Base-by-base conservation (phyloP, 2,329 filamentous ascomycete genomes). In the Cladosporium sp. region DNA sequence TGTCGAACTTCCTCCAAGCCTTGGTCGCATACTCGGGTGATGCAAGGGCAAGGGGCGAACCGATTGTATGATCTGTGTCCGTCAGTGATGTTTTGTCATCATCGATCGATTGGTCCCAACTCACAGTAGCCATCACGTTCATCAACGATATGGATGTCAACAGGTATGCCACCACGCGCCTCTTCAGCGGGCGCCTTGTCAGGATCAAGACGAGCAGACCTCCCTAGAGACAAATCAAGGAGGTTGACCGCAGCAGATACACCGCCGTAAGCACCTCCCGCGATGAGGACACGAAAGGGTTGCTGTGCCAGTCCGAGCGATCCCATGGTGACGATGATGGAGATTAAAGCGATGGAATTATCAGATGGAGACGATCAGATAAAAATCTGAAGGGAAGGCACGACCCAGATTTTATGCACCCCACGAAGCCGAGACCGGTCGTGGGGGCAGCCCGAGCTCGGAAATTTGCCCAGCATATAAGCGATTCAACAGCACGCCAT, bases 121-220 rank as follows among this genome's bases (percentile, higher is more conserved):
- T 54, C 73, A 90, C 86, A 90, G 66, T 83, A 90, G n/a, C 88
- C 88, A 72, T 91, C 87, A n/a, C 85, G 75, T 67, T 90, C 85
- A 60, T 91, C 86, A 19, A 88, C 82, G 18, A 91, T 77, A 18
- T 85, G 89, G 44, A 91, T 83, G 32, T 89, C 78, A 12, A 88
- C 68, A 62, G 77, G 69, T 60, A 64, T 42, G 19, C 45, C 37
- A 3, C 27, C 7, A 24, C 45, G 37, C 7, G 64, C 64, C 63
- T 69, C 53, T 56, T 40, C 57, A 54, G 6, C 60, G 43, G 53
- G 61, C 44, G 53, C 60, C 41, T 52, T 53, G 38, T 29, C 17
- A 7, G 40, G 57, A 18, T 50, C 64, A 44, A 73, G 71, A 12
- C 82, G 77, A n/a, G 79, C 72, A 7, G 68, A 63, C 53, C 74